Base-by-base conservation (phyloP, 2,329 filamentous ascomycete species). In the Tolypocladium pustulatum region DNA sequence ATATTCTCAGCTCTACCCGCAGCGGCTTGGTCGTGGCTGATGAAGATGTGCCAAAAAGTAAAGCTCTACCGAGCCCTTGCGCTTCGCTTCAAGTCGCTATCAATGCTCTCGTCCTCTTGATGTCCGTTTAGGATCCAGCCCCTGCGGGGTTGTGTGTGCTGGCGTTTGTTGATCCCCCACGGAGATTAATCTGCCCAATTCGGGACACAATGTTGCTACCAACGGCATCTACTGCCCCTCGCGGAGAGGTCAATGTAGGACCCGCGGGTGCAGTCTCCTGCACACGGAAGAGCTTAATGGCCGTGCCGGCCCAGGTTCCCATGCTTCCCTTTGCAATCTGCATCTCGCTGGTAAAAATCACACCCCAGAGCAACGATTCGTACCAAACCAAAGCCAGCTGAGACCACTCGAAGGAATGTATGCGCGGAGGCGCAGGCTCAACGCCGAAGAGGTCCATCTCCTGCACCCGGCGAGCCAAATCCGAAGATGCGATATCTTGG, bases 401-500 rank as follows among this genome's bases (percentile, higher is more conserved):
- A 3, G 91, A 93, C 93, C 93, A 97, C 74, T 96, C 91, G 67
- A 97, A 97, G 17, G 90, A 87, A 69, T 97, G 92, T 20, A 94
- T 87, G 37, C 89, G 83, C 57, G 90, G 81, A 0, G 88, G 80
- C 1, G 85, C 85, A 0, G 89, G 83, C 53, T 96, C 91, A 41
- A 96, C 84, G 10, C 85, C 87, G 12, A 85, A 81, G 51, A 95
- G 76, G 56, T 83, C 79, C 1, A 88, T 80, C 22, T 80, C 77
- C 60, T 78, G 79, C 60, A 90, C 84, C 32, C 76, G 79, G 51
- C 75, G 75, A 32, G 87, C 71, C 4, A 76, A 76, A 34, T 78
- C 78, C 12, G 78, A 65, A 17, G 75, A 70, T 2, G 78, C 68
- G 54, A 68, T 62, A 58, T 80, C 81, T 59, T 68, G 74, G 43